These are phyloP conservation scores for Pseudogymnoascus sp. DNA, from an alignment of 2,329 filamentous ascomycete genomes.

Conservation along the genomic window DNA sequence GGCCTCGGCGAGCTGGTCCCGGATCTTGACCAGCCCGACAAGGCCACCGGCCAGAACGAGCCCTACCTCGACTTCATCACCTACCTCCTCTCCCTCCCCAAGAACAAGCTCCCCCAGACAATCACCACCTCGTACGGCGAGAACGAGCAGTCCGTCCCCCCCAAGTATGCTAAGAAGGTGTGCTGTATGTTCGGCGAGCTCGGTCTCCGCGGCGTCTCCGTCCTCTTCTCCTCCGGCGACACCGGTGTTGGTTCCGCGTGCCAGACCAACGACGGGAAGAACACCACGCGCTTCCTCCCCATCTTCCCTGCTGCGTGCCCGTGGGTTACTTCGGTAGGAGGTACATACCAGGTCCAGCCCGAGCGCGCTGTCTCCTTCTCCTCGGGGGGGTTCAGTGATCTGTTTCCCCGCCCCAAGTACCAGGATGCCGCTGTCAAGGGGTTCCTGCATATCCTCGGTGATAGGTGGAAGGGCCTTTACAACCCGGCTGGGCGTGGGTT, in stretches of 20 bases:
- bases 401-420: constrained; percentile 39
- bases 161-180: constrained; percentile 49
- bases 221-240: constrained; percentile 56
- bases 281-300: constrained; percentile 46
- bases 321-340: constrained; percentile 59
- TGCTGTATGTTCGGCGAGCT: constrained; percentile 58
- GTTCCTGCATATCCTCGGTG: constrained; percentile 35
- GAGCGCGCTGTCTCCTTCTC: constrained; percentile 39
- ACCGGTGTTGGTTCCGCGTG: constrained; percentile 37
- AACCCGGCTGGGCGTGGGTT: constrained; percentile 42
- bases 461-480: constrained; percentile 38
- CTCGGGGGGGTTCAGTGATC: constrained; percentile 42
- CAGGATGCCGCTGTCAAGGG: constrained; percentile 36
- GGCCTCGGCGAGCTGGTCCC: constrained; percentile 44
- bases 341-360: constrained; percentile 40
- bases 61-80: constrained; percentile 57
- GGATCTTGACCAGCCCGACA: constrained; percentile 31
- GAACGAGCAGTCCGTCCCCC: constrained; percentile 54
- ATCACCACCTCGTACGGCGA: constrained; percentile 60
- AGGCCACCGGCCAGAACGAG: constrained; percentile 50
- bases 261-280: constrained; percentile 48
- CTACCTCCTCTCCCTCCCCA: constrained; percentile 42
- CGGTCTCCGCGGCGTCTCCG: constrained; percentile 55
- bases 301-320: constrained; percentile 60
- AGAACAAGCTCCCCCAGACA: constrained; percentile 46